Conservation (phyloP, 2,329 filamentous ascomycete species). For the Arthrinium puccinioides region DNA sequence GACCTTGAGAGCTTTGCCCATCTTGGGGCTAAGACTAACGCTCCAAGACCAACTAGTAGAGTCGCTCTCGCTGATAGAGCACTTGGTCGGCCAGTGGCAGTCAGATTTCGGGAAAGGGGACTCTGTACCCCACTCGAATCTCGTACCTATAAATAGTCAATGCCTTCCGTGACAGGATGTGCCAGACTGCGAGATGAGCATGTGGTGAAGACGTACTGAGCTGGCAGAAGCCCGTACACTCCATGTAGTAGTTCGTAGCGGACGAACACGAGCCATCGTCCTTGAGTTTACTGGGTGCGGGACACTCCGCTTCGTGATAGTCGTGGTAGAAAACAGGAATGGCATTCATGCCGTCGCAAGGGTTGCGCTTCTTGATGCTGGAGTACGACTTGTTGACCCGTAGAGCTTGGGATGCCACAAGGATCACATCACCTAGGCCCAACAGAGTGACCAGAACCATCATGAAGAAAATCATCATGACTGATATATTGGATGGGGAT, state of each 20-base stretch:
- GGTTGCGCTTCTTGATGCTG: no score
- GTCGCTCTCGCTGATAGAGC: conserved; percentile 17
- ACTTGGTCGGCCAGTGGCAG: conserved; percentile 24
- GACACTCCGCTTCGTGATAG: not conserved
- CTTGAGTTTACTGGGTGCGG: not conserved
- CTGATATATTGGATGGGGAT: not conserved
- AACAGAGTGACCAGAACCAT: not conserved
- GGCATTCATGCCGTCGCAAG: conserved; percentile 1
- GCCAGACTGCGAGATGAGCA: not conserved
- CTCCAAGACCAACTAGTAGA: conserved; percentile 19
- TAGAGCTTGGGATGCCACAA: no score
- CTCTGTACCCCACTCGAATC: conserved; percentile 20
- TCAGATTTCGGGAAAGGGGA: conserved; percentile 27
- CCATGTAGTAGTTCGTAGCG: not conserved
- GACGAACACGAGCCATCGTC: not conserved
- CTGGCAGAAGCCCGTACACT: conserved; percentile 1
- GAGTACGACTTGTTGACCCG: no score
- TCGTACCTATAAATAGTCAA: conserved; percentile 5
- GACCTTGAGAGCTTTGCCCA: conserved; percentile 14
- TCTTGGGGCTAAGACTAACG: conserved; percentile 24
- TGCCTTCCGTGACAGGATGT: not conserved
- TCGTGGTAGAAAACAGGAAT: conserved; percentile 3
- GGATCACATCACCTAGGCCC: no score
- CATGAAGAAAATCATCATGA: not conserved
- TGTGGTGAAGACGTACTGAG: not conserved